Conservation (phyloP, 2,329 filamentous ascomycete genomes). For the Alternaria sp. region DNA sequence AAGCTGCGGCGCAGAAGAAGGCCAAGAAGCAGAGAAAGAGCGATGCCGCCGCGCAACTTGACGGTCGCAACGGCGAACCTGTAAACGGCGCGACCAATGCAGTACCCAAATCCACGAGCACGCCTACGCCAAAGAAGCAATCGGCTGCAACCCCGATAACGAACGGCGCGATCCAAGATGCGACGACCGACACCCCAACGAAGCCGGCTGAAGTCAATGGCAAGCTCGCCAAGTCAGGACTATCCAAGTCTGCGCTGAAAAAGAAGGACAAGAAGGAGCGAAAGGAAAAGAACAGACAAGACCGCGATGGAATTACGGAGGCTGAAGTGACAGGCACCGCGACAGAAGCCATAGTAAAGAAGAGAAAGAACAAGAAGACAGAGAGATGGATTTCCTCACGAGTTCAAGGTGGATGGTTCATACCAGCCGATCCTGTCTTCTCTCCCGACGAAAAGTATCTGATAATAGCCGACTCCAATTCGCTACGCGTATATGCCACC, state of each 20-base stretch:
- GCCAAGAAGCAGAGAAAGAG: slow-evolving; percentile 38
- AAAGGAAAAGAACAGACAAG: slow-evolving; percentile 13
- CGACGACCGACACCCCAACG: slow-evolving; percentile 14
- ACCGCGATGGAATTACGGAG: slow-evolving; percentile 1
- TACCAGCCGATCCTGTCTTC: slow-evolving; percentile 63
- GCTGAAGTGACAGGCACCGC: neutral
- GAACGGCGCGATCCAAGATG: slow-evolving; percentile 14
- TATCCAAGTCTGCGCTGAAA: slow-evolving; percentile 12
- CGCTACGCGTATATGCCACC: slow-evolving; percentile 81
- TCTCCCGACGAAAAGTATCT: slow-evolving; percentile 67
- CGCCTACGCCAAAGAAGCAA: slow-evolving; percentile 16
- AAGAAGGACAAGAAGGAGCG: slow-evolving; percentile 16
- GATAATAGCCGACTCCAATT: slow-evolving; percentile 75
- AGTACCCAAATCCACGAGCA: slow-evolving; percentile 20
- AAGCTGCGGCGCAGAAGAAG: slow-evolving; percentile 36
- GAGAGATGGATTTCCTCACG: slow-evolving; percentile 50
- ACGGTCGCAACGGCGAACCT: slow-evolving; percentile 21
- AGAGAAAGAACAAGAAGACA: slow-evolving; percentile 26
- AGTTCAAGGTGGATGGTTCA: slow-evolving; percentile 62
- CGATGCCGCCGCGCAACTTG: slow-evolving; percentile 17
- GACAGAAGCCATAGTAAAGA: slow-evolving; percentile 16
- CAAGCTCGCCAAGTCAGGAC: neutral
- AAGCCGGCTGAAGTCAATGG: neutral
- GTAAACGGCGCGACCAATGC: slow-evolving; percentile 17
- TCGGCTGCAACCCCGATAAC: slow-evolving; percentile 17